Percentiles rank a stretch among this genome's conserved stretches.
These are phyloP conservation scores for Penicillium parvum DNA, from an alignment of 495 filamentous ascomycete genomes.

Conservation along the genomic window DNA sequence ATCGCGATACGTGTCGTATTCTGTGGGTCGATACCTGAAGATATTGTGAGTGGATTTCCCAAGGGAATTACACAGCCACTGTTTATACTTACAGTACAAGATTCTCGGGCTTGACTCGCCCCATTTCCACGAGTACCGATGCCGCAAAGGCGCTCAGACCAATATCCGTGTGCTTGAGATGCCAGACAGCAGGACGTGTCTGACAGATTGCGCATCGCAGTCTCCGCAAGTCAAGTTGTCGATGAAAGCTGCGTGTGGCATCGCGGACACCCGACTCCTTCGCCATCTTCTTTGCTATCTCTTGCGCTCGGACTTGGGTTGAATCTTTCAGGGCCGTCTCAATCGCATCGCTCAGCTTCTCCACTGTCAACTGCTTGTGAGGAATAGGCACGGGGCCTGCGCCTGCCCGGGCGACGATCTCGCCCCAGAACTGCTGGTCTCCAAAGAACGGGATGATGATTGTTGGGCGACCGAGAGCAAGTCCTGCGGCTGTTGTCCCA, in stretches of 20 bases:
- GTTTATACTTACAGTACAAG: conserved; percentile 67
- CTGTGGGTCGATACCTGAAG: conserved; percentile 62
- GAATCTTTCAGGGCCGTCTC: conserved; percentile 52
- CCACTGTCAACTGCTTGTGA: conserved; percentile 59
- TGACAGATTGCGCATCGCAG: conserved; percentile 64
- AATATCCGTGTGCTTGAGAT: conserved; percentile 57
- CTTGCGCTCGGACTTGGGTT: conserved; percentile 50
- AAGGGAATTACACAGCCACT: too few relatives aligned
- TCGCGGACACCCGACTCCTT: conserved; percentile 60
- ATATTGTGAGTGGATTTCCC: too few relatives aligned
- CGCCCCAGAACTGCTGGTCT: conserved; percentile 81
- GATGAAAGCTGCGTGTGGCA: conserved; percentile 66
- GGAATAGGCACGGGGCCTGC: conserved; percentile 72
- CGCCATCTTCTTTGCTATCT: conserved; percentile 56
- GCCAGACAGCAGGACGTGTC: conserved; percentile 64
- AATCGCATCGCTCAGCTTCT: conserved; percentile 61
- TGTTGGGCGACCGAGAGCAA: conserved; percentile 64
- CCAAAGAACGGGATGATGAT: conserved; percentile 82
- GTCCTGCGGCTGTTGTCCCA: conserved; percentile 73
- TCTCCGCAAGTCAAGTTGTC: conserved; percentile 54
- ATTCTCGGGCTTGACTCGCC: conserved; percentile 56
- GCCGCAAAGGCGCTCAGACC: conserved; percentile 67
- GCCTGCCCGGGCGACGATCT: conserved; percentile 65
- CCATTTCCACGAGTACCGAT: conserved; percentile 57
- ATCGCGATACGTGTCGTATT: conserved; percentile 69